Percentiles rank a stretch among this genome's conserved stretches.
Evolutionary conservation across 2,329 filamentous ascomycete genomes (phyloP).

Genomic region (Corynespora cassiicola): DNA sequence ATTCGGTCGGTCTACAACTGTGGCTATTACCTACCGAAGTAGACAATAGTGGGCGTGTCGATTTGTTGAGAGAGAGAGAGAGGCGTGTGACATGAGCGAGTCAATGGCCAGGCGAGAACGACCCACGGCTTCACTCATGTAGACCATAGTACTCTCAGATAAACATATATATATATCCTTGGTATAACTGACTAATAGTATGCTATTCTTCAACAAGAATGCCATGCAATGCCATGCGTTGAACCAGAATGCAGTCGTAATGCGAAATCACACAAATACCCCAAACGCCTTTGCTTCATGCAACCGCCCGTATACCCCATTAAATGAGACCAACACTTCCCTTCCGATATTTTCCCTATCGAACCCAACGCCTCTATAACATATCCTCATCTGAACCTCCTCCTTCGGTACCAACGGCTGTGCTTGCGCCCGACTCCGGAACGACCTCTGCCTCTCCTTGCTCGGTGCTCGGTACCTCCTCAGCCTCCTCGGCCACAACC

Average conservation of each 20-base stretch:
- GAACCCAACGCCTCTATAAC: slow-evolving; percentile 10
- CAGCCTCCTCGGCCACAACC: slow-evolving; percentile 19
- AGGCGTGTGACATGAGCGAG: too few species aligned
- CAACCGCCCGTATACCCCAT: too few species aligned
- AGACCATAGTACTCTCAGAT: too few species aligned
- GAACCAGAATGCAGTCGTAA: slow-evolving; percentile 16
- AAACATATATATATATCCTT: too few species aligned
- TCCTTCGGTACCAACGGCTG: background rate
- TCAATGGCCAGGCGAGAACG: too few species aligned
- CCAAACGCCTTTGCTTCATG: slow-evolving; percentile 24
- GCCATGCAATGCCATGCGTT: slow-evolving; percentile 7
- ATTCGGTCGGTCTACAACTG: background rate
- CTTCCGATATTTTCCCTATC: background rate
- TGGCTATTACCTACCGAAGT: too few species aligned
- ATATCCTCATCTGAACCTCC: slow-evolving; percentile 24
- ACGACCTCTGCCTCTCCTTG: slow-evolving; percentile 18
- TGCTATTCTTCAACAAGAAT: slow-evolving; percentile 5
- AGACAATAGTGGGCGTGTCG: too few species aligned
- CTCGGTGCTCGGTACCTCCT: slow-evolving; percentile 1
- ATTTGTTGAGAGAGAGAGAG: too few species aligned
- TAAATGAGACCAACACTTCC: slow-evolving; percentile 11
- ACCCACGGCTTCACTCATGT: too few species aligned
- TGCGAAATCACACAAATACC: too few species aligned
- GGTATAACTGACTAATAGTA: too few species aligned
- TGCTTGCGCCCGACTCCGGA: slow-evolving; percentile 9